Conservation (phyloP, 2,329 filamentous ascomycete species). For the Colletotrichum sp. region DNA sequence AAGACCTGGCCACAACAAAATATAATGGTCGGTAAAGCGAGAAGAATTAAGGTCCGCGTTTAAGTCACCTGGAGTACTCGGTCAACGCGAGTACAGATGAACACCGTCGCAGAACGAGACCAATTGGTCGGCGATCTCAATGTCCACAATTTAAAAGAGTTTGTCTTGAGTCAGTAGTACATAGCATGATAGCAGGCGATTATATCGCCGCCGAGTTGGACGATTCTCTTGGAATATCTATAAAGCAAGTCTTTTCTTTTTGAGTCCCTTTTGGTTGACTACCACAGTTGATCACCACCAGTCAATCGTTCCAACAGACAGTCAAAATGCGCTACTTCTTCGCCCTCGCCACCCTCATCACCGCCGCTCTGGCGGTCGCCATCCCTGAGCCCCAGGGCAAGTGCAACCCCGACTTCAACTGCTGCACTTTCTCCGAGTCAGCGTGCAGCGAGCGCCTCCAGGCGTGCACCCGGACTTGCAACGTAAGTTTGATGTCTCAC, state of each 20-base stretch:
- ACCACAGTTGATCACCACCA: rapidly evolving
- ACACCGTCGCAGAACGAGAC: background rate
- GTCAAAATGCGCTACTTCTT: background rate
- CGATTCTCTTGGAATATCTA: background rate
- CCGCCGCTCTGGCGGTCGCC: background rate
- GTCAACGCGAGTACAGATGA: background rate
- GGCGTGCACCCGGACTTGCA: background rate
- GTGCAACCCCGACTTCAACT: background rate
- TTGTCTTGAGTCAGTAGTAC: background rate
- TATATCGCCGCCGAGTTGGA: background rate
- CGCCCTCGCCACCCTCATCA: background rate
- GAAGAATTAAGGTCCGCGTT: background rate
- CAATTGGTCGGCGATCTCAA: background rate
- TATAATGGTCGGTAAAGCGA: background rate
- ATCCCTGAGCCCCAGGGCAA: background rate
- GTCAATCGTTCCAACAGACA: background rate
- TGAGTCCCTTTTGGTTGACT: background rate
- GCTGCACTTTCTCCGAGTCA: background rate
- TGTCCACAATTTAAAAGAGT: background rate
- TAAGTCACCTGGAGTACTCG: background rate
- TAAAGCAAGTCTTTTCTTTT: background rate
- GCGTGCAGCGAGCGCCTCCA: background rate
- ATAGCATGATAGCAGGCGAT: background rate
- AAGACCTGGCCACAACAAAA: background rate
- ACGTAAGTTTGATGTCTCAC: background rate